phyloP scores from a whole-genome alignment of 352 stramenopile genomes.

The Pythium scleroteichum region DNA sequence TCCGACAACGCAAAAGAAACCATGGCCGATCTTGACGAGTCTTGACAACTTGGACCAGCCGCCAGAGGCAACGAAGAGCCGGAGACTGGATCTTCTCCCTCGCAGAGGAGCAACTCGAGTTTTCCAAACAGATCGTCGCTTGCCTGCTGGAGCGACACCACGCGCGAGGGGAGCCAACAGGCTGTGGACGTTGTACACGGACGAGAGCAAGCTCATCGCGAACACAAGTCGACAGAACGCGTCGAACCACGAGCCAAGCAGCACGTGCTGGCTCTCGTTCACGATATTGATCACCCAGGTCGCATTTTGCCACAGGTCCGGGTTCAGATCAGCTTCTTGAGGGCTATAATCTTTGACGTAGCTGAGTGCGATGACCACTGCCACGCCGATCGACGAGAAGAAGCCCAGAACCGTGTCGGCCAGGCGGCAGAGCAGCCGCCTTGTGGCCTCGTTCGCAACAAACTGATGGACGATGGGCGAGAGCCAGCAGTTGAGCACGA shows the following conservation, averaged over 20 bases:
- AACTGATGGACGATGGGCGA: slow-evolving; percentile 4
- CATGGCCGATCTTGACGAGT: slow-evolving; percentile 1
- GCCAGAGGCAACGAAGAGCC: too few relatives aligned
- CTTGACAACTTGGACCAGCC: neutral
- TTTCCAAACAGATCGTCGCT: neutral
- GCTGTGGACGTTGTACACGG: neutral
- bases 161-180: neutral
- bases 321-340: neutral
- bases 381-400: slow-evolving; percentile 19
- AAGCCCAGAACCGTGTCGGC: slow-evolving; percentile 27
- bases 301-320: slow-evolving; percentile 25
- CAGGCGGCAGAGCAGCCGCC: slow-evolving; percentile 19
- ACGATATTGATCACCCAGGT: slow-evolving; percentile 32
- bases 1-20: slow-evolving; percentile 10
- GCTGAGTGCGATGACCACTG: slow-evolving; percentile 13
- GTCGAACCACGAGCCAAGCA: slow-evolving; percentile 43
- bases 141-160: neutral
- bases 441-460: neutral
- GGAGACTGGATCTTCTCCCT: too few relatives aligned
- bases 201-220: neutral
- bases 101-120: neutral
- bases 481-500: slow-evolving; percentile 27
- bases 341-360: slow-evolving; percentile 16
- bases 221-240: slow-evolving; percentile 21
- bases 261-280: slow-evolving; percentile 29